These are phyloP conservation scores for Neonectria coccinea DNA, from an alignment of 2,329 filamentous ascomycete species.

Conservation along the genomic window DNA sequence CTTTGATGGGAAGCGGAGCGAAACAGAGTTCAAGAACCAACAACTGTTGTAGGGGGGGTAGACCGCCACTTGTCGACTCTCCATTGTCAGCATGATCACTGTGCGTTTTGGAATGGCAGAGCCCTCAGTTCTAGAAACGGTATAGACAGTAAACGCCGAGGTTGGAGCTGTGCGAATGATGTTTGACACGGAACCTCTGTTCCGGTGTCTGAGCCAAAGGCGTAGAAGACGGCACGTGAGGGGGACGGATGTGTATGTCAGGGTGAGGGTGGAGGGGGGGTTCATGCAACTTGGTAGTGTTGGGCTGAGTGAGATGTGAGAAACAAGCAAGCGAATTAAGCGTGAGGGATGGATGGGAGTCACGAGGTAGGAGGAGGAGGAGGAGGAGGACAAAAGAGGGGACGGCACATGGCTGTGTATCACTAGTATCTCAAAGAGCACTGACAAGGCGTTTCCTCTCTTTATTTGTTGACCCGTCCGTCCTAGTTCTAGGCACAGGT, in stretches of 20 bases:
- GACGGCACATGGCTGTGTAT: background rate
- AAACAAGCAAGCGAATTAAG: background rate
- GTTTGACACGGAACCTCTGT: background rate
- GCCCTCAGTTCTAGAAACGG: background rate
- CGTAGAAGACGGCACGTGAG: background rate
- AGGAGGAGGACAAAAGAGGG: background rate
- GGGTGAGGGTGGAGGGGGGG: slow-evolving; percentile 3
- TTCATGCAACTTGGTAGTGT: background rate
- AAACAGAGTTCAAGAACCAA: background rate
- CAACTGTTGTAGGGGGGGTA: too few relatives aligned
- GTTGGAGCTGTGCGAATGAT: background rate
- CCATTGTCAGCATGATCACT: too few relatives aligned
- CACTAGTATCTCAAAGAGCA: background rate
- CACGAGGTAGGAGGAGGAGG: slow-evolving; percentile 2
- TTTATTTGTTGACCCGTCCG: too few relatives aligned
- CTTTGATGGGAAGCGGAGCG: background rate
- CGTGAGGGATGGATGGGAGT: background rate
- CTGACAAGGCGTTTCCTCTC: too few relatives aligned
- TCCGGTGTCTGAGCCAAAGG: background rate
- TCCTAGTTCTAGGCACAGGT: too few relatives aligned
- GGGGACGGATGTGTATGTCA: slow-evolving; percentile 4
- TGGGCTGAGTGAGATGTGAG: slow-evolving; percentile 9
- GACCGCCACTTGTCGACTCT: too few relatives aligned
- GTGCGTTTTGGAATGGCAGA: background rate
- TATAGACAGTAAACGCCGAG: background rate